phyloP scores from a whole-genome alignment of 2,329 filamentous ascomycete genomes.

The Colletotrichum karsti region DNA sequence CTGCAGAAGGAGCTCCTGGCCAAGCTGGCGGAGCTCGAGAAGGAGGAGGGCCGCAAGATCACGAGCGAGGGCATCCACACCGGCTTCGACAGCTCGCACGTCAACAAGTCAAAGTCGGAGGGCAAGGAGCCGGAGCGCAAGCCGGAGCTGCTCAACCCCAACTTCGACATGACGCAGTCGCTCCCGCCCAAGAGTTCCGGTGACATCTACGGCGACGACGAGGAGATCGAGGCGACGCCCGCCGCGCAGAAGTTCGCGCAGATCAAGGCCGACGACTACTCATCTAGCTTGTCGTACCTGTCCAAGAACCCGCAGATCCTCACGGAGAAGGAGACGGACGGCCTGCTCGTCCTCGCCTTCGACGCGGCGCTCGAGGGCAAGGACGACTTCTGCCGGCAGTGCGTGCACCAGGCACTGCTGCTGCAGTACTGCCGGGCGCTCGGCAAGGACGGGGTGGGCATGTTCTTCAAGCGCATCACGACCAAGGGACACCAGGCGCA shows the following conservation, averaged over 20 bases:
- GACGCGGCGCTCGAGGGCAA: constrained; percentile 83
- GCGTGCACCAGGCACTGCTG: constrained; percentile 91
- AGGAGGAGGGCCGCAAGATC: constrained; percentile 87
- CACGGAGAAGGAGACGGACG: constrained; percentile 87
- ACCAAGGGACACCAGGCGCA: constrained; percentile 89
- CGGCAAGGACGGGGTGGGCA: constrained; percentile 83
- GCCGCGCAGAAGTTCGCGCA: constrained; percentile 83
- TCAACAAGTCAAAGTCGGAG: constrained; percentile 67
- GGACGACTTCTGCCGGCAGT: constrained; percentile 81
- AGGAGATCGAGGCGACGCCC: constrained; percentile 78
- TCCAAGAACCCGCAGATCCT: constrained; percentile 81
- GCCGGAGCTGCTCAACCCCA: constrained; percentile 82
- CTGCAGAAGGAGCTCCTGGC: constrained; percentile 78
- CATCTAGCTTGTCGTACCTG: constrained; percentile 78
- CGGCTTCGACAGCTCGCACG: constrained; percentile 88
- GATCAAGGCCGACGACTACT: constrained; percentile 81
- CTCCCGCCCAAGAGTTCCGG: constrained; percentile 40
- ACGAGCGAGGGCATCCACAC: constrained; percentile 90
- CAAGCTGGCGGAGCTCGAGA: constrained; percentile 84
- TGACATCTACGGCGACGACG: constrained; percentile 70
- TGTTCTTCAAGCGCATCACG: constrained; percentile 97
- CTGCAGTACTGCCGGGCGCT: constrained; percentile 95
- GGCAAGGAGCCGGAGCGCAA: constrained; percentile 57
- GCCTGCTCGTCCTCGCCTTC: constrained; percentile 89
- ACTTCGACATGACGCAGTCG: constrained; percentile 41